Conservation (phyloP, 2,329 filamentous ascomycete genomes). For the Aspergillus sp. region DNA sequence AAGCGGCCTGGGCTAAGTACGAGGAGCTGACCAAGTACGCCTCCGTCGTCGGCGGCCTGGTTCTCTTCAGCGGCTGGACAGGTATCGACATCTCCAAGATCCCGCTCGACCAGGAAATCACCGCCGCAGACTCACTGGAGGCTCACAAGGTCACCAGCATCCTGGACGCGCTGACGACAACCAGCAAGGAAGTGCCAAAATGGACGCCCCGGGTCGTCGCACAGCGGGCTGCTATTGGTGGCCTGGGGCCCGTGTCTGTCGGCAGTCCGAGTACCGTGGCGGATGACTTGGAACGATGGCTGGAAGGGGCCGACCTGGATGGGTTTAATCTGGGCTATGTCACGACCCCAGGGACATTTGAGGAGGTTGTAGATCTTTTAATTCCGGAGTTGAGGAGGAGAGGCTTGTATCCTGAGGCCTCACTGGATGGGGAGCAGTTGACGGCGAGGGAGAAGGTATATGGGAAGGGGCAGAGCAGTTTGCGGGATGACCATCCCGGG, state of each 20-base stretch:
- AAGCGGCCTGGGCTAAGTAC: conserved; percentile 47
- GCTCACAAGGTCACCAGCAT: conserved; percentile 45
- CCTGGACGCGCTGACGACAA: conserved; percentile 43
- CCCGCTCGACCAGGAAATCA: conserved; percentile 50
- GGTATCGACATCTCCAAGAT: conserved; percentile 53
- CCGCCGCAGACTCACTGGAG: conserved; percentile 47
- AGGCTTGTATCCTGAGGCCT: conserved; percentile 34
- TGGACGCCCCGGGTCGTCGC: conserved; percentile 42
- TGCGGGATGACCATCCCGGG: conserved; percentile 53
- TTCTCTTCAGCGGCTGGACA: conserved; percentile 51
- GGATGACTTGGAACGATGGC: conserved; percentile 42
- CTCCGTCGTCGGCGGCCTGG: conserved; percentile 47
- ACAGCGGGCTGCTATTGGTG: conserved; percentile 42
- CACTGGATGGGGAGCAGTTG: conserved; percentile 17
- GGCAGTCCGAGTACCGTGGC: conserved; percentile 41
- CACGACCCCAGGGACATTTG: conserved; percentile 45
- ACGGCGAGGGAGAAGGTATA: conserved; percentile 56
- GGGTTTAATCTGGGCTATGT: conserved; percentile 41
- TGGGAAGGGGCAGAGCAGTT: conserved; percentile 48
- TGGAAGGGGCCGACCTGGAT: conserved; percentile 37
- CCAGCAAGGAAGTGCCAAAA: conserved; percentile 40
- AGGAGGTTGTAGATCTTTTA: conserved; percentile 44
- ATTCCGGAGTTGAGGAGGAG: conserved; percentile 41
- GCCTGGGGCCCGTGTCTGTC: conserved; percentile 42
- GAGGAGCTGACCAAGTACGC: conserved; percentile 46